These are phyloP conservation scores for Gomphus bonarii DNA, from an alignment of 1,284 basidiomycete genomes.

Conservation along the genomic window DNA sequence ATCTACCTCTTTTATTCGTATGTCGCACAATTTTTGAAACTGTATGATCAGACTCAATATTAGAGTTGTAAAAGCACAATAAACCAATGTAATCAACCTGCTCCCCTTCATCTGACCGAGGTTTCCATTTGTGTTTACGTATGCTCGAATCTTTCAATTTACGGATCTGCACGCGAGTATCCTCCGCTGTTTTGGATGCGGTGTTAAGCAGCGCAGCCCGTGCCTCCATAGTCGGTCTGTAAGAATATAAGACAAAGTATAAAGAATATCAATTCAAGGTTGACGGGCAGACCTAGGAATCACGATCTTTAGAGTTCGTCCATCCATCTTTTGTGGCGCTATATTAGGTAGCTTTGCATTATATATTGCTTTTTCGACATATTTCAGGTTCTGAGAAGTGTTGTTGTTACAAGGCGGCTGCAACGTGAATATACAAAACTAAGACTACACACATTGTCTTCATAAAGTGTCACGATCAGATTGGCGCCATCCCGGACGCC, in stretches of 20 bases:
- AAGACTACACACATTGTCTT: constrained; percentile 32
- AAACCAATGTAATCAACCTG: constrained; percentile 35
- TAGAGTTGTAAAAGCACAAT: background rate
- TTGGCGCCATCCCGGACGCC: constrained; percentile 67
- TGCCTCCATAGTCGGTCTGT: constrained; percentile 66
- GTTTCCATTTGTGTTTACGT: constrained; percentile 59
- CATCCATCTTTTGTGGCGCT: constrained; percentile 58
- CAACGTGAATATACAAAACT: background rate
- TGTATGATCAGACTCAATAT: constrained; percentile 20
- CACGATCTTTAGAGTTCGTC: constrained; percentile 61
- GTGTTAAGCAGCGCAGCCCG: constrained; percentile 41
- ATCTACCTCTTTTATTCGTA: constrained; percentile 52
- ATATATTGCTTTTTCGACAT: constrained; percentile 61
- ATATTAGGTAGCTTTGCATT: constrained; percentile 60
- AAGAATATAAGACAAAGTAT: constrained; percentile 1
- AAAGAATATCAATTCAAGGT: background rate
- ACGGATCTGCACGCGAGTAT: constrained; percentile 63
- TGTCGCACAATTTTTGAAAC: constrained; percentile 65
- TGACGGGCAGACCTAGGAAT: constrained; percentile 52
- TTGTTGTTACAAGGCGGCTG: background rate
- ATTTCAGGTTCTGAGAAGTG: constrained; percentile 50
- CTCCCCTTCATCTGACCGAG: constrained; percentile 53
- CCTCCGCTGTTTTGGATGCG: constrained; percentile 57
- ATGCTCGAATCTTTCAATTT: constrained; percentile 52
- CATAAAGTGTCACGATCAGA: constrained; percentile 62